A percentile compares a stretch with the other conserved stretches of the same genome.
These are phyloP conservation scores for peach (Prunus persica) DNA, from an alignment of 306 rosid species.

Conservation along the genomic window Prunus_persica_NCBIv2 NC_034012.1:8228501-8229000, in stretches of 20 bases:
- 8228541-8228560: neutral
- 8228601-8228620: neutral
- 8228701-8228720: neutral
- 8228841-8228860: conserved; percentile 66
- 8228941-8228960: conserved; percentile 18
- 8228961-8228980: neutral
- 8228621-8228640: neutral
- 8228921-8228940: conserved; percentile 42
- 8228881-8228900: conserved; percentile 75
- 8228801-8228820: conserved; percentile 89
- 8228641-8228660: neutral
- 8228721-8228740: neutral
- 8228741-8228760: conserved; percentile 71
- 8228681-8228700: neutral
- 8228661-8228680: neutral
- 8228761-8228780: conserved; percentile 96
- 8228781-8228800: conserved; percentile 83
- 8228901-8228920: conserved; percentile 88
- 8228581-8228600: neutral
- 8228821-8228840: conserved; percentile 83
- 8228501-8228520: neutral
- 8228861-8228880: conserved; percentile 65
- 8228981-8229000: neutral
- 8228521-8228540: neutral
- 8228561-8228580: neutral